phyloP scores from a whole-genome alignment of 495 filamentous ascomycete species.

The Saxophila tyrrhenica region DNA sequence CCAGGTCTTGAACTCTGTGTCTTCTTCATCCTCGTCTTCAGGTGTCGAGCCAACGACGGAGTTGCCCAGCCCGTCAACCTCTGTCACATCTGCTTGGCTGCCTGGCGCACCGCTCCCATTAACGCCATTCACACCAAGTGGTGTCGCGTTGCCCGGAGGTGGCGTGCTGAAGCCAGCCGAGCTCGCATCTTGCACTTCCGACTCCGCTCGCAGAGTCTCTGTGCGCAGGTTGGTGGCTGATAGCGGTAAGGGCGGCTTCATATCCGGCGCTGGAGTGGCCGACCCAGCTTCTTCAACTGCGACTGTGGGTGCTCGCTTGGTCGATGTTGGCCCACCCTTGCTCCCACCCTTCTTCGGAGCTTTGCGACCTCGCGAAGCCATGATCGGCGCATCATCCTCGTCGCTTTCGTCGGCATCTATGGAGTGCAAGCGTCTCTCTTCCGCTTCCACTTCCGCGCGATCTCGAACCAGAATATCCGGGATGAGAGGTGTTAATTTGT shows the following conservation, averaged over 20 bases:
- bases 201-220: slow-evolving; percentile 47
- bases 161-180: slow-evolving; percentile 77
- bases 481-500: slow-evolving; percentile 88
- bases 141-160: slow-evolving; percentile 64
- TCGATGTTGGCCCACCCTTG: slow-evolving; percentile 28
- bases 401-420: slow-evolving; percentile 83
- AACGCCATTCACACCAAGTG: slow-evolving; percentile 58
- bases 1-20: slow-evolving; percentile 92
- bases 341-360: slow-evolving; percentile 67
- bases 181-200: slow-evolving; percentile 56
- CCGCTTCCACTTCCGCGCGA: slow-evolving; percentile 89
- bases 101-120: slow-evolving; percentile 41
- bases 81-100: slow-evolving; percentile 70
- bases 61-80: slow-evolving; percentile 53
- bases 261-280: slow-evolving; percentile 54
- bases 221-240: slow-evolving; percentile 35
- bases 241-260: slow-evolving; percentile 44
- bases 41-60: slow-evolving; percentile 25
- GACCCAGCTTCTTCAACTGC: slow-evolving; percentile 42
- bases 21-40: slow-evolving; percentile 54
- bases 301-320: slow-evolving; percentile 51
- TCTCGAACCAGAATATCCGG: slow-evolving; percentile 83
- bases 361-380: slow-evolving; percentile 89
- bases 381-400: slow-evolving; percentile 78
- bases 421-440: slow-evolving; percentile 69